A percentile compares a stretch with the other conserved stretches of the same genome.
These are phyloP conservation scores for Plenodomus biglobosus DNA, from an alignment of 2,329 filamentous ascomycete genomes.

Conservation along the genomic window DNA sequence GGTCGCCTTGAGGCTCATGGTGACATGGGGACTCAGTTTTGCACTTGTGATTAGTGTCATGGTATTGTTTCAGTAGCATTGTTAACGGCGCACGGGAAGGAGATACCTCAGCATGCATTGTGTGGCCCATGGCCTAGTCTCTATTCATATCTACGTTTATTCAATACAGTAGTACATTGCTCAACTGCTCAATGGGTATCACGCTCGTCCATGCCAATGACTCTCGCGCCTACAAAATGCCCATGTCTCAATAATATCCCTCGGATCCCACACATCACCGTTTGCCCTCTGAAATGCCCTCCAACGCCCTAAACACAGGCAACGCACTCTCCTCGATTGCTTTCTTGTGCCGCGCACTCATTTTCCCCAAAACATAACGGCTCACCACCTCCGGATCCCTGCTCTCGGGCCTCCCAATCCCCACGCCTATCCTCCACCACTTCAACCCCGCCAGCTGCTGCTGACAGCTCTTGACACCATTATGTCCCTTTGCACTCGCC, in stretches of 20 bases:
- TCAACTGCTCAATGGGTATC: not conserved
- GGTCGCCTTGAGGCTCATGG: no score
- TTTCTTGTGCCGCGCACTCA: conserved; percentile 51
- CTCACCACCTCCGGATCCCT: conserved; percentile 69
- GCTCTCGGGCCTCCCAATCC: conserved; percentile 79
- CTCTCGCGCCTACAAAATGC: not conserved
- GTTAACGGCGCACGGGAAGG: conserved; percentile 19
- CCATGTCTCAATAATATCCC: no score
- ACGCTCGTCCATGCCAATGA: not conserved
- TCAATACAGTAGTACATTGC: not conserved
- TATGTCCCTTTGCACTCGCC: conserved; percentile 48
- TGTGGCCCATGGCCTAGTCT: not conserved
- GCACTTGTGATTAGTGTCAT: no score
- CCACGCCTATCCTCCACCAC: conserved; percentile 69
- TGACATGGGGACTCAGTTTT: no score
- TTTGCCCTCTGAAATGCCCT: conserved; percentile 50
- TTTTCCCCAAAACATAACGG: conserved; percentile 73
- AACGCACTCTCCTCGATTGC: conserved; percentile 52
- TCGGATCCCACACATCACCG: conserved; percentile 4
- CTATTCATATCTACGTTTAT: conserved; percentile 5
- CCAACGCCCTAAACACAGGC: conserved; percentile 56
- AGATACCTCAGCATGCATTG: conserved; percentile 23
- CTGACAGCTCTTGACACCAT: conserved; percentile 49
- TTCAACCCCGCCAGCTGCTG: conserved; percentile 36
- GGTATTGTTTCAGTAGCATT: conserved; percentile 7